phyloP scores from a whole-genome alignment of 1,139 yeast genomes.

The Saccharomyces hybrid region DNA sequence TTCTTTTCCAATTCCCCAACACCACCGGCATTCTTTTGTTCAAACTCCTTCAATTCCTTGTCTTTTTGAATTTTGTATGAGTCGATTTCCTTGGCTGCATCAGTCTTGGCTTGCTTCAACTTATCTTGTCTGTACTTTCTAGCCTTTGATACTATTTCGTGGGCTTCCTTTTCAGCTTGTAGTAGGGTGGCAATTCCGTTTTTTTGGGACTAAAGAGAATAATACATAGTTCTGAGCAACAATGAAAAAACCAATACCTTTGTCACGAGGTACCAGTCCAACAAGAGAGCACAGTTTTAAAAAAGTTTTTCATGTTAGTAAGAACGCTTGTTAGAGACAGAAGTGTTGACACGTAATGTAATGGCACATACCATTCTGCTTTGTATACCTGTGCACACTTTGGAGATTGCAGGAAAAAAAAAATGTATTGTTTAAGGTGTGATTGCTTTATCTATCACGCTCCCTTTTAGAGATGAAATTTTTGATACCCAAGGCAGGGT shows the following conservation, averaged over 20 bases:
- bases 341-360: neutral
- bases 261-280: neutral
- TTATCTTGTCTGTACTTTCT: constrained; percentile 47
- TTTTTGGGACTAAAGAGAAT: constrained; percentile 21
- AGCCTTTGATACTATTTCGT: constrained; percentile 86
- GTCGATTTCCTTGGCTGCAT: constrained; percentile 84
- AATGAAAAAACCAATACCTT: neutral
- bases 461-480: neutral
- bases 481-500: neutral
- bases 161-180: constrained; percentile 92
- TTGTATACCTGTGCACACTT: neutral
- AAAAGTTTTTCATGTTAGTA: neutral
- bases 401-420: neutral
- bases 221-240: neutral
- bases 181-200: constrained; percentile 33
- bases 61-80: constrained; percentile 83
- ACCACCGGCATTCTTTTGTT: constrained; percentile 38
- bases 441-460: neutral
- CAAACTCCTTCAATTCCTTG: constrained; percentile 65
- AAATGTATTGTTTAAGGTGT: neutral
- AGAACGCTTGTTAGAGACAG: neutral
- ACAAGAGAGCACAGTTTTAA: neutral
- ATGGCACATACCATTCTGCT: constrained; percentile 1
- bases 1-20: constrained; percentile 57
- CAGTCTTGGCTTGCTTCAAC: constrained; percentile 87